A percentile compares a stretch with the other conserved stretches of the same genome.
These are phyloP conservation scores for Cicer cuneatum DNA, from an alignment of 306 rosid genomes.

Conservation along the genomic window DNA sequence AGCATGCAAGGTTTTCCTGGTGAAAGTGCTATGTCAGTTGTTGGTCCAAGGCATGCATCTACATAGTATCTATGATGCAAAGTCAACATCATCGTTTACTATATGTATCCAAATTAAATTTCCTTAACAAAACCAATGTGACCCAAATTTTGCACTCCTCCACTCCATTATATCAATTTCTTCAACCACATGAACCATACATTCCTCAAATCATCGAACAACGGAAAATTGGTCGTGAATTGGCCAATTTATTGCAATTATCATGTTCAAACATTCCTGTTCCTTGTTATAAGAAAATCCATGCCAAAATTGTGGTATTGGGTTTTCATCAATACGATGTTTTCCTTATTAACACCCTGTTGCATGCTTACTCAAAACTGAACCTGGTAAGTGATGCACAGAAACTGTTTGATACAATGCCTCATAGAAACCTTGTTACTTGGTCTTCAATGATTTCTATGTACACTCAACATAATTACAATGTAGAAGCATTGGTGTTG, in stretches of 20 bases:
- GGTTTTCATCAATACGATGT: conserved; percentile 66
- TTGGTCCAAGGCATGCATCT: conserved; percentile 59
- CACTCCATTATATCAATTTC: conserved; percentile 39
- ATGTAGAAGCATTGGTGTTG: conserved; percentile 57
- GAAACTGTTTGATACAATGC: conserved; percentile 71
- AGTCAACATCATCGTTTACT: conserved; percentile 34
- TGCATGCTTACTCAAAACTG: conserved; percentile 50
- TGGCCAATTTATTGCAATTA: conserved; percentile 60
- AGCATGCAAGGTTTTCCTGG: conserved; percentile 72
- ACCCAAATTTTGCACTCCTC: conserved; percentile 39
- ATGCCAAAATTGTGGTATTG: conserved; percentile 64
- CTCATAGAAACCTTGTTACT: conserved; percentile 66
- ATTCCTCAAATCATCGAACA: conserved; percentile 42
- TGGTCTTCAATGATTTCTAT: conserved; percentile 87
- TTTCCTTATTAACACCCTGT: conserved; percentile 69
- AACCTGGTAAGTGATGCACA: conserved; percentile 55
- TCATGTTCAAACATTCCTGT: conserved; percentile 43
- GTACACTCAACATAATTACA: conserved; percentile 61
- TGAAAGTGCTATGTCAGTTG: conserved; percentile 70
- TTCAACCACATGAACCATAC: conserved; percentile 41
- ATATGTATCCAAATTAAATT: conserved; percentile 26
- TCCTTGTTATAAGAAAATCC: conserved; percentile 52
- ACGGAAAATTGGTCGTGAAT: conserved; percentile 53
- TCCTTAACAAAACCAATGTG: conserved; percentile 29
- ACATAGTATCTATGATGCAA: conserved; percentile 41